Conservation (phyloP, 2,329 filamentous ascomycete species). For the Diaporthe longicolla region DNA sequence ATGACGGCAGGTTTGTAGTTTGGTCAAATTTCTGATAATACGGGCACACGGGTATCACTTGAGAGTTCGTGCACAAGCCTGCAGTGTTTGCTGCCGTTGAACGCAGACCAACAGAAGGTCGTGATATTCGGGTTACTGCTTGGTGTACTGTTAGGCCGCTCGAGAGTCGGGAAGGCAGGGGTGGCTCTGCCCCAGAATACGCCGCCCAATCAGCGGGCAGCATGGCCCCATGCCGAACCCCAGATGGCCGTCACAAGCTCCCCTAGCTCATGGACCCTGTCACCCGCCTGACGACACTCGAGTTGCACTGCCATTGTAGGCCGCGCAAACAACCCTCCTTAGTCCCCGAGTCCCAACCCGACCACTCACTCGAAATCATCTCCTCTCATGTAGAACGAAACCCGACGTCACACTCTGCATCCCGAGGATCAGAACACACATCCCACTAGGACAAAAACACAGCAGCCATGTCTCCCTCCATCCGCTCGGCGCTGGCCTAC, state of each 20-base stretch:
- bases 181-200: conserved; percentile 2
- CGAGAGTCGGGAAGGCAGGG: neutral
- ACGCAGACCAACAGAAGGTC: neutral
- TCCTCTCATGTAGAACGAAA: conserved; percentile 28
- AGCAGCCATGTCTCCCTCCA: conserved; percentile 43
- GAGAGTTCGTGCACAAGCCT: neutral
- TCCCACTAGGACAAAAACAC: conserved; percentile 3
- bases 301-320: conserved; percentile 16
- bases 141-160: neutral
- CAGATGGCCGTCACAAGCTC: conserved; percentile 23
- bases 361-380: conserved; percentile 30
- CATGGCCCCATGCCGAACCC: conserved; percentile 1
- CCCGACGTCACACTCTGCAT: neutral
- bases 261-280: conserved; percentile 19
- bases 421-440: neutral
- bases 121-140: neutral
- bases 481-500: conserved; percentile 52
- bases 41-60: neutral
- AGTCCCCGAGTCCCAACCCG: conserved; percentile 1
- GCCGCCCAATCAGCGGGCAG: conserved; percentile 27
- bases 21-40: neutral
- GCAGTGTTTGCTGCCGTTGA: conserved; percentile 10
- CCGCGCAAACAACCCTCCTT: conserved; percentile 8
- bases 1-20: neutral
- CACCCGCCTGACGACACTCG: conserved; percentile 21